Conservation (phyloP, 1,139 yeast species). For the Geotrichum reessii region DNA sequence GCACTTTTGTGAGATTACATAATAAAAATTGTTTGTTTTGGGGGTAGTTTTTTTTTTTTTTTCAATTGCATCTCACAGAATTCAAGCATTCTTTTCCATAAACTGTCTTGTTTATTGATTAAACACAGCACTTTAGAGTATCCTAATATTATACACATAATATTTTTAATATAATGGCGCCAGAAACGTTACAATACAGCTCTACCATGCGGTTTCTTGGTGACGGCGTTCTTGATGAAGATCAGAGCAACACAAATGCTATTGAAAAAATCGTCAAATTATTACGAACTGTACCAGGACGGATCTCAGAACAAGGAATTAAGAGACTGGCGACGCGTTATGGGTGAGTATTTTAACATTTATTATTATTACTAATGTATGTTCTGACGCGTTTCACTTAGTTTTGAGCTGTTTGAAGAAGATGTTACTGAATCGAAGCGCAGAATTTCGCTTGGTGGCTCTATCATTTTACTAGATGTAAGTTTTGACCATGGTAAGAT, state of each 20-base stretch:
- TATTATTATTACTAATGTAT: neutral
- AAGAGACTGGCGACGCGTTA: slow-evolving; percentile 29
- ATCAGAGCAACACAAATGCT: slow-evolving; percentile 8
- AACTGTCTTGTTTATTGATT: neutral
- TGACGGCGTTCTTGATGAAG: slow-evolving; percentile 4
- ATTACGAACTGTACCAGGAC: slow-evolving; percentile 32
- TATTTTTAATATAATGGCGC: neutral
- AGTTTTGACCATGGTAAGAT: slow-evolving; percentile 17
- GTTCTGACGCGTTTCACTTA: slow-evolving; percentile 6
- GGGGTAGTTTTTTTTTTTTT: neutral
- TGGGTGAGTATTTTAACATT: slow-evolving; percentile 17
- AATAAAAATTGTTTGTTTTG: too few species aligned
- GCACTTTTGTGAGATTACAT: neutral
- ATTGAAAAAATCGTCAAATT: slow-evolving; percentile 29
- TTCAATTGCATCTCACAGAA: neutral
- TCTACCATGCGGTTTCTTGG: slow-evolving; percentile 12
- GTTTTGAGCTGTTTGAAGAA: slow-evolving; percentile 36
- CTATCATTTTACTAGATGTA: slow-evolving; percentile 35
- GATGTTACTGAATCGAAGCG: slow-evolving; percentile 25
- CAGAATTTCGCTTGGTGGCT: slow-evolving; percentile 36
- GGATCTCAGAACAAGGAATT: slow-evolving; percentile 33
- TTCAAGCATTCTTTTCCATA: neutral
- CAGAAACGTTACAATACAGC: slow-evolving; percentile 8
- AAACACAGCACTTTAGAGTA: neutral
- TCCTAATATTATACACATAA: neutral